Percentiles rank a stretch among this genome's conserved stretches.
phyloP scores from a whole-genome alignment of 148 eudicot species.

The Chenopodium album region DNA sequence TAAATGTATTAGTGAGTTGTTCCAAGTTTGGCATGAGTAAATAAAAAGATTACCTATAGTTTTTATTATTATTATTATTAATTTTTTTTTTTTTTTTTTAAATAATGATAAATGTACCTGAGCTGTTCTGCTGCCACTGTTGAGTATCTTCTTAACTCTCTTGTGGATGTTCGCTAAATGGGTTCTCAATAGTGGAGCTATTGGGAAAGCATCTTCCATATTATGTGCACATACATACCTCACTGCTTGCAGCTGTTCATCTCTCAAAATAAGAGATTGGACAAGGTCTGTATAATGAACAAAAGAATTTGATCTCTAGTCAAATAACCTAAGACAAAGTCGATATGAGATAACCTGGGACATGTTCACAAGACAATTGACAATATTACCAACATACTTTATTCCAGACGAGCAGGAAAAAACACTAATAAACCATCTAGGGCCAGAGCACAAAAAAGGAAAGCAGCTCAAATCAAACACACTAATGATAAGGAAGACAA shows the following conservation, averaged over 20 bases:
- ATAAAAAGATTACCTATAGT: no score
- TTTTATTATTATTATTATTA: no score
- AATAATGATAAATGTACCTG: constrained; percentile 1
- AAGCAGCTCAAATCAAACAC: neutral
- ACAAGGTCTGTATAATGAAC: constrained; percentile 6
- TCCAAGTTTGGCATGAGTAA: no score
- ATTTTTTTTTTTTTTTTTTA: no score
- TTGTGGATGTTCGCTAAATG: neutral
- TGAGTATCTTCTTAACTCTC: neutral
- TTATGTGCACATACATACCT: constrained; percentile 10
- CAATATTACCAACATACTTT: neutral
- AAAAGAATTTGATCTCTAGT: neutral
- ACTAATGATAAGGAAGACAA: neutral
- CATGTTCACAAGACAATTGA: neutral
- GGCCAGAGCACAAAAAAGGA: neutral
- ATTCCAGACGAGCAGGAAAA: neutral
- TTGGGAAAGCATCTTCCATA: constrained; percentile 10
- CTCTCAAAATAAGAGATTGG: constrained; percentile 4
- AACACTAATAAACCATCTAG: neutral
- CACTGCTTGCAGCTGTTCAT: constrained; percentile 11
- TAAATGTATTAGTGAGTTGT: neutral
- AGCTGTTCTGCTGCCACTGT: constrained; percentile 11
- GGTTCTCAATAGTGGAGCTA: neutral
- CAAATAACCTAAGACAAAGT: neutral
- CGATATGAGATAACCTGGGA: neutral